Conservation (phyloP, 345 rosid species). For the Xanthoceras sorbifolium region DNA sequence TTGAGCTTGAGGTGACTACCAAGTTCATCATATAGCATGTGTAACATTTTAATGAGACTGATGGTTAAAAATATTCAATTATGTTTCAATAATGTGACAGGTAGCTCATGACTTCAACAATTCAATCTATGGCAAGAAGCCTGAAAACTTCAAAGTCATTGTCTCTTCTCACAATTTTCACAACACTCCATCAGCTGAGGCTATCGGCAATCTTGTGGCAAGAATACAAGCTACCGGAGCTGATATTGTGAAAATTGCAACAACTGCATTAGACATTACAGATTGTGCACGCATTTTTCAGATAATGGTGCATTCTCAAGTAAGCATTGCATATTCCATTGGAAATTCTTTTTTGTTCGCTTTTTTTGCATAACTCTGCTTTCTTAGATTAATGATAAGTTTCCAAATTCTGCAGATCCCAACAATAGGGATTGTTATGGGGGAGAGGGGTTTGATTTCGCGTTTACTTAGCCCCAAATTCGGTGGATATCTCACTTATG, state of each 20-base stretch:
- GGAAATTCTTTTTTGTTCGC: background rate
- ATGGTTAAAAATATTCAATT: background rate
- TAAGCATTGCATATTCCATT: conserved; percentile 7
- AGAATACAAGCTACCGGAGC: conserved; percentile 47
- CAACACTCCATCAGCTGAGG: conserved; percentile 45
- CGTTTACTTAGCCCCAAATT: conserved; percentile 42
- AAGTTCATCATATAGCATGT: background rate
- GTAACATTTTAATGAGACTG: background rate
- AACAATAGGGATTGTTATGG: conserved; percentile 40
- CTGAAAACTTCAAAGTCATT: conserved; percentile 41
- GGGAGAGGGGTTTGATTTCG: conserved; percentile 45
- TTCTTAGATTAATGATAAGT: background rate
- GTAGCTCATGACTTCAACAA: conserved; percentile 49
- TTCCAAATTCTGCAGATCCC: conserved; percentile 28
- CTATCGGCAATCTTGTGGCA: conserved; percentile 40
- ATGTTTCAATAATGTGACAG: conserved; percentile 15
- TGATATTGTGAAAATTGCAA: conserved; percentile 44
- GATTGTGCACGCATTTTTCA: conserved; percentile 43
- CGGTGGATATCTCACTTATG: conserved; percentile 46
- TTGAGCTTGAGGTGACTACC: conserved; percentile 32
- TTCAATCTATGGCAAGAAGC: conserved; percentile 39
- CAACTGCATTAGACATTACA: conserved; percentile 44
- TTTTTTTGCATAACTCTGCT: background rate
- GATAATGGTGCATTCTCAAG: conserved; percentile 43
- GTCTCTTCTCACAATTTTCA: conserved; percentile 51